Conservation (phyloP, 2,329 filamentous ascomycete species). For the Botryotinia calthae region DNA sequence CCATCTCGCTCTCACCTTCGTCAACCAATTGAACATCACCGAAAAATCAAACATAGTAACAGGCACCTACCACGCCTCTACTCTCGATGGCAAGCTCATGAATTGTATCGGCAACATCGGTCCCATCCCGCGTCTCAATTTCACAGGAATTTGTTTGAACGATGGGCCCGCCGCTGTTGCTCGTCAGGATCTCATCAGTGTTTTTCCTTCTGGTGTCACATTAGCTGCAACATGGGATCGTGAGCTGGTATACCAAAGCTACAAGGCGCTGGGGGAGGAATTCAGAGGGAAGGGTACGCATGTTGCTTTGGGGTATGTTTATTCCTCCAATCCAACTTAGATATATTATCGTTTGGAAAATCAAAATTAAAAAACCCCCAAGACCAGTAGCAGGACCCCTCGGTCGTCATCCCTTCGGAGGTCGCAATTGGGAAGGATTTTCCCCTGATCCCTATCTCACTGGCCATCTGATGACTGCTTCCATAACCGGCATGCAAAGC, state of each 20-base stretch:
- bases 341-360: background rate
- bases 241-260: slow-evolving; percentile 64
- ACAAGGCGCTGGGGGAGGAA: slow-evolving; percentile 71
- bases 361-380: background rate
- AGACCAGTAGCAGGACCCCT: slow-evolving; percentile 58
- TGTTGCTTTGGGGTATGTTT: slow-evolving; percentile 57
- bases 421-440: slow-evolving; percentile 63
- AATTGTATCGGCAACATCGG: slow-evolving; percentile 27
- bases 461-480: slow-evolving; percentile 20
- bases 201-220: slow-evolving; percentile 69
- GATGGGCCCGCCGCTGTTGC: slow-evolving; percentile 27
- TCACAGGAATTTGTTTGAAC: slow-evolving; percentile 25
- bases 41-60: background rate
- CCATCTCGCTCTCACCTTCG: background rate
- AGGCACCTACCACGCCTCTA: background rate
- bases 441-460: slow-evolving; percentile 32
- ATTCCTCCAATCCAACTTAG: background rate
- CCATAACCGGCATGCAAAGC: slow-evolving; percentile 62
- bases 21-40: background rate
- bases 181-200: slow-evolving; percentile 47
- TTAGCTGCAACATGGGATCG: slow-evolving; percentile 76
- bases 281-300: slow-evolving; percentile 76
- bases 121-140: slow-evolving; percentile 23
- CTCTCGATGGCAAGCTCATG: background rate
- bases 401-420: slow-evolving; percentile 62